Evolutionary conservation across 257 asterid genomes (phyloP).

Genomic region (Solanum arcanum): DNA sequence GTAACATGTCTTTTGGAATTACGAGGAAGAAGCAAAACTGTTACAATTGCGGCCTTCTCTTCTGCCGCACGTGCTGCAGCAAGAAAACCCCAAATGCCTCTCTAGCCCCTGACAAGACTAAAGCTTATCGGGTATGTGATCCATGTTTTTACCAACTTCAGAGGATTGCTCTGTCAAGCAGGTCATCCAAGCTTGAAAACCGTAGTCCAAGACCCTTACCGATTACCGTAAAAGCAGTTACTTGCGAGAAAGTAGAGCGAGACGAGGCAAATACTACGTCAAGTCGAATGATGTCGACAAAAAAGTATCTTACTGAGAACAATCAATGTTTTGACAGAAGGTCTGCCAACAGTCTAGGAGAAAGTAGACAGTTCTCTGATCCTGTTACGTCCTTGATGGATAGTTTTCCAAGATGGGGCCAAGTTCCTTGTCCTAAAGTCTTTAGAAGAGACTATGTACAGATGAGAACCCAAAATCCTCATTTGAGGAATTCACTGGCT

Average conservation of each 20-base stretch:
- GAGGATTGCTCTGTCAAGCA: conserved; percentile 5
- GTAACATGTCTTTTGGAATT: conserved; percentile 27
- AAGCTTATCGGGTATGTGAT: conserved; percentile 33
- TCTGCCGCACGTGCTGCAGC: conserved; percentile 33
- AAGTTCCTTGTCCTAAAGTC: conserved; percentile 26
- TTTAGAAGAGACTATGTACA: conserved; percentile 7
- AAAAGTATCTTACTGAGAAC: conserved; percentile 7
- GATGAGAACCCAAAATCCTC: neutral
- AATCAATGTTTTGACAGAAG: conserved; percentile 2
- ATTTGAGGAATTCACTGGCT: neutral
- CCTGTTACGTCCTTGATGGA: conserved; percentile 1
- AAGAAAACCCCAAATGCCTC: conserved; percentile 35
- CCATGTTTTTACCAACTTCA: conserved; percentile 29
- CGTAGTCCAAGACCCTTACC: conserved; percentile 23
- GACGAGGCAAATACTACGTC: conserved; percentile 12
- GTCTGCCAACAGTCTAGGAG: neutral
- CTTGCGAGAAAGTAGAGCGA: conserved; percentile 13
- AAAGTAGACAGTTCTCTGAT: conserved; percentile 3
- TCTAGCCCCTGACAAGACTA: conserved; percentile 27
- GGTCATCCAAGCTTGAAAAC: conserved; percentile 3
- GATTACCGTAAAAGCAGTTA: conserved; percentile 1
- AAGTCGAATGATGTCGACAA: conserved; percentile 14
- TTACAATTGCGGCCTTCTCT: conserved; percentile 35
- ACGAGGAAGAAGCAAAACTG: conserved; percentile 42
- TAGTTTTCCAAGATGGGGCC: conserved; percentile 34